Percentiles rank a stretch among this genome's conserved stretches.
These are phyloP conservation scores for Haplosporangium sp. DNA, from an alignment of 371 early-diverging fungal species.

Conservation along the genomic window DNA sequence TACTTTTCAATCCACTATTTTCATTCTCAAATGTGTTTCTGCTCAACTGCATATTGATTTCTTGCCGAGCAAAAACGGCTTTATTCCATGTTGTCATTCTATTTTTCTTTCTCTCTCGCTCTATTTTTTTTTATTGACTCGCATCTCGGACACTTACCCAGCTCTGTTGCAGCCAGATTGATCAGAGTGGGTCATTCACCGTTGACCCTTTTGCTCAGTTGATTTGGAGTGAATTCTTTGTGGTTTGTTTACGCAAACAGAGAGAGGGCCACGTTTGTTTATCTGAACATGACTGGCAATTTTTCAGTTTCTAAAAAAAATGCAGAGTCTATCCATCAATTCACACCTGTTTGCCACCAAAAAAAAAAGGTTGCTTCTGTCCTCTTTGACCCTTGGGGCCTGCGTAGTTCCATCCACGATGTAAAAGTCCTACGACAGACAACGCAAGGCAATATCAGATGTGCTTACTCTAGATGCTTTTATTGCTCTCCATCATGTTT, in stretches of 20 bases:
- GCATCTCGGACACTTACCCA: not conserved
- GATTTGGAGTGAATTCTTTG: slow-evolving; percentile 10
- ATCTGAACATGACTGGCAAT: slow-evolving; percentile 38
- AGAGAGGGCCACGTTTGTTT: slow-evolving; percentile 20
- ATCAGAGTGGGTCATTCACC: not conserved
- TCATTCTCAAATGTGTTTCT: no score
- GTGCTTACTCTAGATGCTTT: not conserved
- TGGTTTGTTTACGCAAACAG: slow-evolving; percentile 31
- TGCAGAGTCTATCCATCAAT: no score
- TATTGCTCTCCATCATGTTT: slow-evolving; percentile 17
- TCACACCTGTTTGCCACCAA: no score
- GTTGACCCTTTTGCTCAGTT: not conserved
- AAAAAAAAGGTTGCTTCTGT: no score
- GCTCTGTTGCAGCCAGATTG: not conserved
- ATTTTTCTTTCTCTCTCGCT: not conserved
- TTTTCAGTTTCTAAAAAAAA: not conserved
- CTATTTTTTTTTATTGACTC: not conserved
- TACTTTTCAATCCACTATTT: not conserved
- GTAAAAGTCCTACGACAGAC: no score
- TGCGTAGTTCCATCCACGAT: no score
- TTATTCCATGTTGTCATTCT: no score
- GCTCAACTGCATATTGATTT: no score
- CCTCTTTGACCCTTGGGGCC: no score
- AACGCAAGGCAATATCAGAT: not conserved
- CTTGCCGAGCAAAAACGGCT: no score